Evolutionary conservation across 2,329 filamentous ascomycete species (phyloP), one percentile per base, ranked within the genome.

Genomic region (Scedosporium dehoogii): DNA sequence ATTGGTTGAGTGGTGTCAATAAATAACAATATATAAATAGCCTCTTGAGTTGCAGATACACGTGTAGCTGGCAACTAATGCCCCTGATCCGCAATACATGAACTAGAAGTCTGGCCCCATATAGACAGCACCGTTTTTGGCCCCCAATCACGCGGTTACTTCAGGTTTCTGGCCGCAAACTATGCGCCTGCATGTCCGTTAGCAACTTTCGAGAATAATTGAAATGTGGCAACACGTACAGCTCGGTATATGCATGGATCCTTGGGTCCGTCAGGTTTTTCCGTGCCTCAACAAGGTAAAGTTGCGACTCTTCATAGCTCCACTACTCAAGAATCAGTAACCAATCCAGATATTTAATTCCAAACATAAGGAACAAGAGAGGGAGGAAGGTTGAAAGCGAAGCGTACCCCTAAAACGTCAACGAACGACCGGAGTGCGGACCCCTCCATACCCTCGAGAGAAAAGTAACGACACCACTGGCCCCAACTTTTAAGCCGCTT

Each of bases 401-500:
- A 27, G 27, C 73, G 71, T 0, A 75, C 63, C 59, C 74, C 71
- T 1, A 70, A 21, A 21, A 61, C 65, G 62, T 70, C 69, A 0
- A 66, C 68, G 2, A 70, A 29, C 0, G 64, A 65, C 3, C 69
- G 67, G 9, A 70, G 65, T 0, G 64, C 68, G 21, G 70, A 70
- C 0, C 69, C 69, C 4, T 70, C 69, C 0, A 70, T 63, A 0
- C 67, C 69, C 9, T 69, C 66, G 0, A 70, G 61, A 5, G 69
- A 25, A 14, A 69, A 70, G 6, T 69, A 67, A 0, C 66, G 62
- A 6, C 68, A 70, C 69, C 68, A 70, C 2, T 65, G 59, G 16
- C 69, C 69, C 69, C 69, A 70, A 4, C 65, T 61, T 61, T 76
- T 76, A 42, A 76, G 63, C 2, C 66, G 63, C 3, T 70, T 69